Evolutionary conservation across 2,329 filamentous ascomycete genomes (phyloP), one percentile per base, ranked within the genome.

Genomic region (Aureobasidium sp.): DNA sequence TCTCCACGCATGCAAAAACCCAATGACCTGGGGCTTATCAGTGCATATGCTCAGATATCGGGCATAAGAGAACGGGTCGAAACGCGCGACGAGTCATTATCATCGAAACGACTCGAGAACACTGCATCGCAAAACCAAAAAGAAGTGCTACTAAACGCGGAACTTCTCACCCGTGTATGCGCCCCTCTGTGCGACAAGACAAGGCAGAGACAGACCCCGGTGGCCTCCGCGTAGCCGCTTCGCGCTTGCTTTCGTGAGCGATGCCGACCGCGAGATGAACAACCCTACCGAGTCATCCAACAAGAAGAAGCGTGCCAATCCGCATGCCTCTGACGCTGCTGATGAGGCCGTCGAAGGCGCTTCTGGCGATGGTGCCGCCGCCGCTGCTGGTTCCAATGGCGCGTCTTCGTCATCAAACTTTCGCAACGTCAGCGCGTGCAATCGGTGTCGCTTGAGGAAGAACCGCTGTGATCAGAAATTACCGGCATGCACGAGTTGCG

Each of bases 391-490:
- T 31, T 41, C 44, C 14, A 62, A 62, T 56, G 60, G 60, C 48
- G 37, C 58, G 47, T 41, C 58, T 42, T 44, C 63, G 82, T 95
- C 67, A 91, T 93, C 74, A 81, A 83, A 72, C 62, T 73, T 73
- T 63, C 67, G 71, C 41, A 73, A 72, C 66, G 93, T 97, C 66
- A 95, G 90, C 74, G 93, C 93, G 62, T 97, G 93, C 77, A 96
- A 97, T 78, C 85, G 91, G 44, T 97, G 93, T 75, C 85, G 93
- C 49, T 78, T 95, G 73, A 85, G 93, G 70, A 97, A 97, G 80
- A 97, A 97, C 73, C 84, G 91, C 59, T 97, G 93, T 76, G 93
- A 97, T 76, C 93, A 97, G 81, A 87, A 88, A 67, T 82, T 97
- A 65, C 93, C 93, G 9, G 90, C 89, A 69, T 97, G 93, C 74